Evolutionary conservation across 805 yeast species (phyloP).

Genomic region (Wickerhamiella spandovensis): DNA sequence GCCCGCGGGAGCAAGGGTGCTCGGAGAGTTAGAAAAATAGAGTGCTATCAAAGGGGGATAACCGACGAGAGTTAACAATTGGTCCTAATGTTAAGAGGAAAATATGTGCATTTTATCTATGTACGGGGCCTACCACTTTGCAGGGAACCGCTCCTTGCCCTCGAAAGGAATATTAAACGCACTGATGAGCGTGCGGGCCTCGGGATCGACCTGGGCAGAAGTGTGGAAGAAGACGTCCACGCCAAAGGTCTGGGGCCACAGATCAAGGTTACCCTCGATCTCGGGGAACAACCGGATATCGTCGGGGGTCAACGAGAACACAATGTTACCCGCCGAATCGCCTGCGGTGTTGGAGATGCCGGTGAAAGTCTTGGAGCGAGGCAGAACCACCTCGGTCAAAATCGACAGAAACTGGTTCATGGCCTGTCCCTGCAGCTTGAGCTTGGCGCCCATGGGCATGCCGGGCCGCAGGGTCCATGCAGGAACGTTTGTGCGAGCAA

Average conservation of each 20-base stretch:
- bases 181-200: constrained; percentile 74
- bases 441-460: constrained; percentile 82
- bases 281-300: constrained; percentile 83
- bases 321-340: constrained; percentile 71
- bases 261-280: constrained; percentile 76
- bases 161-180: constrained; percentile 71
- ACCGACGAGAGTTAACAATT: too few species aligned
- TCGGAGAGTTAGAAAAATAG: too few species aligned
- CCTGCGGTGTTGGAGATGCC: constrained; percentile 72
- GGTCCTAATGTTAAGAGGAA: too few species aligned
- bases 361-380: constrained; percentile 75
- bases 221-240: constrained; percentile 77
- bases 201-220: constrained; percentile 76
- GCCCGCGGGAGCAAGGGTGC: too few species aligned
- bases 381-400: constrained; percentile 81
- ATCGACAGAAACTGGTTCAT: constrained; percentile 80
- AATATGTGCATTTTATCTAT: too few species aligned
- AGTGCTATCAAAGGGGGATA: too few species aligned
- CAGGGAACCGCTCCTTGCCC: constrained; percentile 32
- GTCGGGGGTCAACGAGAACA: constrained; percentile 69
- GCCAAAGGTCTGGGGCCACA: constrained; percentile 80
- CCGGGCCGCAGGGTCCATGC: constrained; percentile 82
- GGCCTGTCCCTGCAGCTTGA: constrained; percentile 60
- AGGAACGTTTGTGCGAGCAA: constrained; percentile 66
- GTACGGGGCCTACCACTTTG: background rate